phyloP scores from a whole-genome alignment of 495 filamentous ascomycete species.

The Penicillium simplicissimum region DNA sequence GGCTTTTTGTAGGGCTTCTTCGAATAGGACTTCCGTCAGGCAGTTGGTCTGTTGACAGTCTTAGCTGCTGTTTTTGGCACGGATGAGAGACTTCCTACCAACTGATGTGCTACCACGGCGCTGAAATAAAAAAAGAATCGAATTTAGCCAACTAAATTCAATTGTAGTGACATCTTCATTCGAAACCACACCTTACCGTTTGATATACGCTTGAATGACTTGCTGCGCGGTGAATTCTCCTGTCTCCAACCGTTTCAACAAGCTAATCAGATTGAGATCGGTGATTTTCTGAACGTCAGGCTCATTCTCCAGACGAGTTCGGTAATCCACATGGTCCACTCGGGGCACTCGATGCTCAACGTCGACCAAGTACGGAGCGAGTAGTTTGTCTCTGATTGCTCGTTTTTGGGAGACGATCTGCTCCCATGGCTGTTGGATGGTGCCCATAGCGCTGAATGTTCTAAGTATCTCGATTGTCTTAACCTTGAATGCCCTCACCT shows the following conservation, averaged over 20 bases:
- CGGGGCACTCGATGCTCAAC: constrained; percentile 30
- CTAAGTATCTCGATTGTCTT: neutral
- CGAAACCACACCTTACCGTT: constrained; percentile 37
- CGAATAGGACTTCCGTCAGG: constrained; percentile 65
- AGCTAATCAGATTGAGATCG: constrained; percentile 36
- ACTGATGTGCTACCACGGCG: constrained; percentile 57
- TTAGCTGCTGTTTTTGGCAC: neutral
- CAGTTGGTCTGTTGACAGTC: constrained; percentile 49
- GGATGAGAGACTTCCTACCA: constrained; percentile 29
- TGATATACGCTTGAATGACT: constrained; percentile 49
- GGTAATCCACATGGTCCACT: constrained; percentile 25
- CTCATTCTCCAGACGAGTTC: constrained; percentile 27
- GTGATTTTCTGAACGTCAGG: constrained; percentile 36
- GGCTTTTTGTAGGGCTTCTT: constrained; percentile 59
- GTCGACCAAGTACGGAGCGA: constrained; percentile 32
- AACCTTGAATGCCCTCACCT: neutral
- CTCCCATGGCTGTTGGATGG: constrained; percentile 29
- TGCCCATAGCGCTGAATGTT: neutral
- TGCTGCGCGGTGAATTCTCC: constrained; percentile 45
- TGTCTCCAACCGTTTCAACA: constrained; percentile 36
- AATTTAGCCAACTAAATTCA: neutral
- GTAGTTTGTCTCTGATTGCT: constrained; percentile 26
- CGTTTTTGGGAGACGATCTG: constrained; percentile 36
- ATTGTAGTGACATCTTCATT: neutral
- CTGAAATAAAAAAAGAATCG: constrained; percentile 17